Evolutionary conservation across 805 yeast species (phyloP).

Genomic region (Millerozyma miso): DNA sequence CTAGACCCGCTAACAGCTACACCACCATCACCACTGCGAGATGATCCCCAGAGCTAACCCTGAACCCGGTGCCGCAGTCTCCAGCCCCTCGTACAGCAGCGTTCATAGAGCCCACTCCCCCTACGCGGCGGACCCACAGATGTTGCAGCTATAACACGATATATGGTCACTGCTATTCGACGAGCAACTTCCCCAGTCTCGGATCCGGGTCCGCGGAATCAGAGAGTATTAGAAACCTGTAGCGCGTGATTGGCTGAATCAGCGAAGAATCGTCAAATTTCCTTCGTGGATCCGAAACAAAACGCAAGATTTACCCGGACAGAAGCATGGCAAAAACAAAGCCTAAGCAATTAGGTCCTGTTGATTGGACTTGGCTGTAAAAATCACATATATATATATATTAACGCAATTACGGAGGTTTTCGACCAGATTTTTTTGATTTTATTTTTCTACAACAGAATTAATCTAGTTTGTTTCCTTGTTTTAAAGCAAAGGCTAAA

Average conservation of each 20-base stretch:
- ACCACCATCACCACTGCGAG: too few relatives aligned
- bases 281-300: background rate
- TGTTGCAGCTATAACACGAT: background rate
- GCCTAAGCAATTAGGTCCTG: background rate
- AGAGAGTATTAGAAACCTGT: background rate
- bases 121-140: too few relatives aligned
- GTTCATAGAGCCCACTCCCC: too few relatives aligned
- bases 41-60: too few relatives aligned
- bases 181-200: background rate
- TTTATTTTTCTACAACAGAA: background rate
- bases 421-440: background rate
- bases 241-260: background rate
- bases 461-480: background rate
- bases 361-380: background rate
- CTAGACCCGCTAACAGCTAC: background rate
- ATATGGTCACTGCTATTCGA: background rate
- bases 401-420: background rate
- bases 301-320: background rate
- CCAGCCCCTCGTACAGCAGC: too few relatives aligned
- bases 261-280: background rate
- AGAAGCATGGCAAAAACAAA: background rate
- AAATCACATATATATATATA: background rate
- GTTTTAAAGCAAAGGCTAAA: background rate
- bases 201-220: background rate
- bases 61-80: too few relatives aligned